Percentiles rank a stretch among this genome's conserved stretches.
These are phyloP conservation scores for Cryptococcus maquisensis DNA, from an alignment of 1,284 basidiomycete genomes.

Conservation along the genomic window DNA sequence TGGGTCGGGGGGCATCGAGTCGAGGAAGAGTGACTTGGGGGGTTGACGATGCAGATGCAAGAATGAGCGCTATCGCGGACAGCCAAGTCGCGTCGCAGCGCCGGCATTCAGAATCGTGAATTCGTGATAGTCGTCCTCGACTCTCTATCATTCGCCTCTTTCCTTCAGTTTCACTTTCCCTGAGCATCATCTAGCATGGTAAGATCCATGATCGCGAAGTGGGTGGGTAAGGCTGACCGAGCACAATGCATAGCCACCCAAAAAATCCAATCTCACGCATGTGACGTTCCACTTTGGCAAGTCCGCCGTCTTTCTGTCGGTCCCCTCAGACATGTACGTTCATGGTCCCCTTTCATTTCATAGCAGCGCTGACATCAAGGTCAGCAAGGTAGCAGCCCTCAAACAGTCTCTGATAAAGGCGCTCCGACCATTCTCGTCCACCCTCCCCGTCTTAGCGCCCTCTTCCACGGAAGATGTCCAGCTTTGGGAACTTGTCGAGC, in stretches of 20 bases:
- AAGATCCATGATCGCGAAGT: not conserved
- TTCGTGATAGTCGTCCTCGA: too few relatives aligned
- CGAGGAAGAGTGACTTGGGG: too few relatives aligned
- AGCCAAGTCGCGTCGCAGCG: not conserved
- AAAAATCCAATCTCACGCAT: constrained; percentile 31
- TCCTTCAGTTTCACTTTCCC: not conserved
- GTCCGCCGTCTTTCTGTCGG: constrained; percentile 35
- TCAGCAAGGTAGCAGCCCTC: constrained; percentile 21
- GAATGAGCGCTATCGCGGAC: too few relatives aligned
- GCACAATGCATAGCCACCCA: constrained; percentile 29
- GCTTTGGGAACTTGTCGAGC: constrained; percentile 30
- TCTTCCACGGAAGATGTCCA: constrained; percentile 21
- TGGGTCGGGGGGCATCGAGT: too few relatives aligned
- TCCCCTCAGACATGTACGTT: constrained; percentile 37
- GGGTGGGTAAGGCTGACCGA: not conserved
- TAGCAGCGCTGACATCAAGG: not conserved
- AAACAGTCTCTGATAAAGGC: constrained; percentile 30
- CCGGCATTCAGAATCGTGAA: not conserved
- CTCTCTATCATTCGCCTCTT: not conserved
- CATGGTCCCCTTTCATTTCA: not conserved
- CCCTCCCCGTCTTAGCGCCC: constrained; percentile 17
- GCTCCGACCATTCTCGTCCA: constrained; percentile 12
- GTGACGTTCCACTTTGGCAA: constrained; percentile 38
- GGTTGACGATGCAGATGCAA: too few relatives aligned
- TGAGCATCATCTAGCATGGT: constrained; percentile 8